These are phyloP conservation scores for Colletotrichum magnum DNA, from an alignment of 2,329 filamentous ascomycete genomes.

Conservation along the genomic window DNA sequence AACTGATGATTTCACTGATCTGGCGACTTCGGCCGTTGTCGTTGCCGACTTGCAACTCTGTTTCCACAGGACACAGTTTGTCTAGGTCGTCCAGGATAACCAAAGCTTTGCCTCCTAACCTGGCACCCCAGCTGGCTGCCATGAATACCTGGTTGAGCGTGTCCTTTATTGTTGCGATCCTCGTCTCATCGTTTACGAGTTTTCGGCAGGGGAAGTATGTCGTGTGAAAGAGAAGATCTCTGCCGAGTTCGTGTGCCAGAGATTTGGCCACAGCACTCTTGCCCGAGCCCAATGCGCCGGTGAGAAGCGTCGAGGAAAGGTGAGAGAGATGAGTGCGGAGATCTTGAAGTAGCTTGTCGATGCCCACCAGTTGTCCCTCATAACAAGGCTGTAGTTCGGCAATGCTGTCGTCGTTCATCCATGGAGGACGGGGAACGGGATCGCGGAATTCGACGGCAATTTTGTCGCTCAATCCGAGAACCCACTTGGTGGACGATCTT, in stretches of 20 bases:
- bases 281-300: constrained; percentile 89
- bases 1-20: constrained; percentile 89
- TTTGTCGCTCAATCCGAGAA: constrained; percentile 82
- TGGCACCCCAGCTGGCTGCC: constrained; percentile 90
- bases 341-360: constrained; percentile 81
- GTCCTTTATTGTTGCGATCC: constrained; percentile 92
- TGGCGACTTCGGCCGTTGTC: constrained; percentile 95
- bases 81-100: constrained; percentile 95
- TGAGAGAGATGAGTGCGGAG: constrained; percentile 84
- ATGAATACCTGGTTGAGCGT: constrained; percentile 88
- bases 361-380: constrained; percentile 81
- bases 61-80: constrained; percentile 92
- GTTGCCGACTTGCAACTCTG: constrained; percentile 92
- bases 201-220: constrained; percentile 90
- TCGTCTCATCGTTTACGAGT: constrained; percentile 90
- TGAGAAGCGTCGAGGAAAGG: constrained; percentile 89
- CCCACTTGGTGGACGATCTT: constrained; percentile 67
- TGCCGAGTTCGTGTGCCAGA: constrained; percentile 80
- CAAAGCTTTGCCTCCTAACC: constrained; percentile 85
- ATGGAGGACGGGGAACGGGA: constrained; percentile 76
- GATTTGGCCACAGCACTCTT: constrained; percentile 87
- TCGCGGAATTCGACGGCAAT: constrained; percentile 82
- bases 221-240: constrained; percentile 82
- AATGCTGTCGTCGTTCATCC: constrained; percentile 59
- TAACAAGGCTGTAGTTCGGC: constrained; percentile 70